Evolutionary conservation across 1,284 basidiomycete species (phyloP).

Genomic region (Termitomyces sp.): DNA sequence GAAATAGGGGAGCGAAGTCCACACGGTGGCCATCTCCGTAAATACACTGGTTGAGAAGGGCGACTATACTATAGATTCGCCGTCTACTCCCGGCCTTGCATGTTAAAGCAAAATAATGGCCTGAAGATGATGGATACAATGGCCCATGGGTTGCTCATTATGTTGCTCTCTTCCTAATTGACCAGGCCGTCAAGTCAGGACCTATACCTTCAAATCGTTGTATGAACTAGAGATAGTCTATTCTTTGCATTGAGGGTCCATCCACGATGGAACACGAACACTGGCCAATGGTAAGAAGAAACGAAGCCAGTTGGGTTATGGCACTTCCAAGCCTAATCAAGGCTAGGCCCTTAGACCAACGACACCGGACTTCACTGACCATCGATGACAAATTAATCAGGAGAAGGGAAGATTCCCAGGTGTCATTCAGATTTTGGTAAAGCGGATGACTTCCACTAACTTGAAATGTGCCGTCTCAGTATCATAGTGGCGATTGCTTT

Average conservation of each 20-base stretch:
- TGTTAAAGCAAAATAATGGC: neutral
- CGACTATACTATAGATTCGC: neutral
- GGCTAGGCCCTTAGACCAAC: no score
- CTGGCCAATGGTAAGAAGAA: neutral
- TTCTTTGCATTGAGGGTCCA: neutral
- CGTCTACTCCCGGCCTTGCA: neutral
- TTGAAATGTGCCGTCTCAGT: no score
- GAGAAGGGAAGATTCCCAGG: no score
- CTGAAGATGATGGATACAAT: neutral
- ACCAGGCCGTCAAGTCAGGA: neutral
- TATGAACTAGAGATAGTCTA: neutral
- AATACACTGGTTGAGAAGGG: conserved; percentile 24
- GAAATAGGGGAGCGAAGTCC: conserved; percentile 7
- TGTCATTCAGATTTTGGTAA: no score
- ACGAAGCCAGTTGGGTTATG: neutral
- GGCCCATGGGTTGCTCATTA: neutral
- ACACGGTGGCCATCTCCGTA: conserved; percentile 23
- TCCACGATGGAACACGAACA: neutral
- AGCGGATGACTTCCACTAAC: no score
- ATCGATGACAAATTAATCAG: no score
- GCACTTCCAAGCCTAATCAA: neutral
- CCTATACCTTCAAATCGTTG: neutral
- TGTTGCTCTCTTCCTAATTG: neutral
- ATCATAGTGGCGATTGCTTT: no score
- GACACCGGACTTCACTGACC: no score